A percentile compares a stretch with the other conserved stretches of the same genome.
Conservation (phyloP, 2,329 filamentous ascomycete species). For the Aspergillus ochraceus region DNA sequence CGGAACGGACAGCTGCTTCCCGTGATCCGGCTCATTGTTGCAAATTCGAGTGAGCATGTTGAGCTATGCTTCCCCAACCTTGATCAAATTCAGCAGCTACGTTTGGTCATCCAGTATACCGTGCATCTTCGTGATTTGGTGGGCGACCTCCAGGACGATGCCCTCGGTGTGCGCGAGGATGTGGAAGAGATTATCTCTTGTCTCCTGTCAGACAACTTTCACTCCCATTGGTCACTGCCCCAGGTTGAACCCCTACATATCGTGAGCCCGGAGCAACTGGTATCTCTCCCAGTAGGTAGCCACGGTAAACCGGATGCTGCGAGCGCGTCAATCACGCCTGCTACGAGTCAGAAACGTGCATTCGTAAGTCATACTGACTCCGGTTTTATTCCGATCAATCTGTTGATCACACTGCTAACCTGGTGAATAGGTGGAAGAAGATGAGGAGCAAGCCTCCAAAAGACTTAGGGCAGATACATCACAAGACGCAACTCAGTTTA, state of each 20-base stretch:
- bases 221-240: slow-evolving; percentile 39
- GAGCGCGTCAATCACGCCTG: background rate
- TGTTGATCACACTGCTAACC: slow-evolving; percentile 14
- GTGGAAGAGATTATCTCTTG: slow-evolving; percentile 37
- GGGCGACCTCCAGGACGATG: slow-evolving; percentile 44
- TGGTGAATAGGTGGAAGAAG: slow-evolving; percentile 29
- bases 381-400: background rate
- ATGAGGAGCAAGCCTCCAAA: slow-evolving; percentile 33
- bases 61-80: slow-evolving; percentile 43
- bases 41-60: slow-evolving; percentile 50
- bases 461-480: slow-evolving; percentile 37
- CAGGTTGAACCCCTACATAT: slow-evolving; percentile 39
- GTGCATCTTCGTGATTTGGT: slow-evolving; percentile 34
- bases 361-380: slow-evolving; percentile 25
- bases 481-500: slow-evolving; percentile 39
- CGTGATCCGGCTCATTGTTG: slow-evolving; percentile 45
- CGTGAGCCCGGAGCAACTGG: slow-evolving; percentile 28
- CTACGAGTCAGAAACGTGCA: slow-evolving; percentile 29
- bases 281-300: slow-evolving; percentile 13
- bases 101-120: slow-evolving; percentile 36
- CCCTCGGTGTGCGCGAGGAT: slow-evolving; percentile 41
- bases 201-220: slow-evolving; percentile 37
- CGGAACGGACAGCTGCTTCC: slow-evolving; percentile 39
- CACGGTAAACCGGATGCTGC: slow-evolving; percentile 3
- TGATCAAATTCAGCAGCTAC: slow-evolving; percentile 33